phyloP scores from a whole-genome alignment of 805 yeast genomes.

The Saturnispora gosingensis region DNA sequence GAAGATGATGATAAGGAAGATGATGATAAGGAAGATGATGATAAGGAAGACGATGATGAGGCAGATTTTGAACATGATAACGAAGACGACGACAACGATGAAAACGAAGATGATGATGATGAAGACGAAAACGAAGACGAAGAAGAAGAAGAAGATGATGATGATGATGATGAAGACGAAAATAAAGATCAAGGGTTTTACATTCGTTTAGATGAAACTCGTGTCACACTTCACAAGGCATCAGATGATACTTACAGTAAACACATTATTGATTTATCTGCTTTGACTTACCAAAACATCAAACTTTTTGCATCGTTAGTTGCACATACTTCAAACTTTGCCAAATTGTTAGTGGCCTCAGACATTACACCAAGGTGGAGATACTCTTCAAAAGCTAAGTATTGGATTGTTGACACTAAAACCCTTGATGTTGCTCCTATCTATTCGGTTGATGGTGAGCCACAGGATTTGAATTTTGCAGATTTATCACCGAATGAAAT shows the following conservation, averaged over 20 bases:
- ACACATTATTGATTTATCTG: constrained; percentile 24
- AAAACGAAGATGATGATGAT: background rate
- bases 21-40: background rate
- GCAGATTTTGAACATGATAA: constrained; percentile 1
- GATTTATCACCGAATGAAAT: constrained; percentile 55
- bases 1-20: too few species aligned
- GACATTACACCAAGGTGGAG: constrained; percentile 48
- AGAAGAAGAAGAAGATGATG: background rate
- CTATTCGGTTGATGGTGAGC: constrained; percentile 15
- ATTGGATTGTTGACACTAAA: constrained; percentile 51
- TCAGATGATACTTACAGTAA: constrained; percentile 24
- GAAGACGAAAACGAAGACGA: constrained; percentile 1
- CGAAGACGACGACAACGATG: background rate
- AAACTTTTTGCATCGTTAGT: constrained; percentile 32
- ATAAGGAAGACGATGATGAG: background rate
- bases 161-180: background rate
- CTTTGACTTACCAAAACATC: constrained; percentile 34
- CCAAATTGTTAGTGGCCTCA: constrained; percentile 47
- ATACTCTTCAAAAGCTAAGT: constrained; percentile 54
- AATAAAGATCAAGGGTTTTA: constrained; percentile 38
- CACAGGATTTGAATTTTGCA: constrained; percentile 39
- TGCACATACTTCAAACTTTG: constrained; percentile 36
- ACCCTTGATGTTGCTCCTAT: constrained; percentile 21
- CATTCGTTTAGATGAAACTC: constrained; percentile 13
- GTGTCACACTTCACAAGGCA: constrained; percentile 17